Evolutionary conservation across 225 moss, liverwort and hornwort genomes (phyloP).

Genomic region (Marchantia polymorpha): DNA sequence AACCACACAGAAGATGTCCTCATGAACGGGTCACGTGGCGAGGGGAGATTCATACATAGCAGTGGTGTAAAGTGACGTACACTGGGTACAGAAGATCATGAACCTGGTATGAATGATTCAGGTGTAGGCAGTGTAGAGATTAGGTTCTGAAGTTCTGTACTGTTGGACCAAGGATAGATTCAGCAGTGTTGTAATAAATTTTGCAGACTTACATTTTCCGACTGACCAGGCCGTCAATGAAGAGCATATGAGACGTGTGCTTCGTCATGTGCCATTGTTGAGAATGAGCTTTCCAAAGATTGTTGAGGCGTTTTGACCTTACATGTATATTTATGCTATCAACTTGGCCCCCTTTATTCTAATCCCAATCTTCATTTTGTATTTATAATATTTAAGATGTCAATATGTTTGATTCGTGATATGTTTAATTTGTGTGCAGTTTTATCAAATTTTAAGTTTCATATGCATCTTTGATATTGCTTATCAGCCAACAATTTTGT

Average conservation of each 20-base stretch:
- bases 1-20: neutral
- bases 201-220: neutral
- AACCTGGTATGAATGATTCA: constrained; percentile 14
- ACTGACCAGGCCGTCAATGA: neutral
- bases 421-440: no score
- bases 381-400: no score
- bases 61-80: neutral
- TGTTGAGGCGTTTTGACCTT: no score
- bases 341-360: no score
- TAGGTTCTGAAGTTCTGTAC: neutral
- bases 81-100: neutral
- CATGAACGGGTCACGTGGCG: neutral
- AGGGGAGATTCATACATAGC: neutral
- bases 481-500: no score
- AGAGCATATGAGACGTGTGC: neutral
- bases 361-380: no score
- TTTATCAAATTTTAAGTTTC: no score
- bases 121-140: neutral
- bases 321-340: no score
- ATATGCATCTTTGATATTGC: no score
- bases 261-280: neutral
- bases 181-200: neutral
- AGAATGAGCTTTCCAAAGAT: neutral
- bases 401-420: no score
- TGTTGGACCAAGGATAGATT: neutral